Conservation (phyloP, 257 asterid species). For the Capsicum chinense region DNA sequence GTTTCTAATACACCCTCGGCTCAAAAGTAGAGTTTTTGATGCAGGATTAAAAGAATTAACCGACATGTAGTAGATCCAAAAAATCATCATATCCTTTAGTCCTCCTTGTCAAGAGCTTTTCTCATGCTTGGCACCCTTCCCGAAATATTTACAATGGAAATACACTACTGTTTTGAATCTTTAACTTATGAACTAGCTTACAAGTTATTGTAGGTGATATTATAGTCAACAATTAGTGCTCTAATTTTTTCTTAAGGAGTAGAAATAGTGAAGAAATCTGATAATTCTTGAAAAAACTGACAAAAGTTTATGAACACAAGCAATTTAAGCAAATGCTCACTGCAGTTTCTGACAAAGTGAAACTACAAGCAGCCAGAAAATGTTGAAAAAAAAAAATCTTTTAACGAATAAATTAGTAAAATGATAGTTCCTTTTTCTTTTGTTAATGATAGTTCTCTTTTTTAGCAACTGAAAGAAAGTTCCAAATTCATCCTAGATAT, state of each 20-base stretch:
- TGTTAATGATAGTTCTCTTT: neutral
- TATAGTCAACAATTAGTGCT: neutral
- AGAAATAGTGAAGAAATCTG: neutral
- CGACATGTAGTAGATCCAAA: neutral
- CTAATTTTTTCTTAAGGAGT: neutral
- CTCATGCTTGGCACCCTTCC: neutral
- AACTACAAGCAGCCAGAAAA: neutral
- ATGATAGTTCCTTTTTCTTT: neutral
- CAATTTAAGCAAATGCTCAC: neutral
- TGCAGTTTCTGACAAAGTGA: neutral
- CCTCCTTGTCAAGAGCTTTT: too few relatives aligned
- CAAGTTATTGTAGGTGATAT: neutral
- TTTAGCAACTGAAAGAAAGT: neutral
- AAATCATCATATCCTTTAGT: neutral
- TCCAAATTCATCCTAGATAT: neutral
- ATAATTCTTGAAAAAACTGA: neutral
- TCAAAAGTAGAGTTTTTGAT: too few relatives aligned
- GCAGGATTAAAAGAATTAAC: neutral
- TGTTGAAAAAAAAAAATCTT: neutral
- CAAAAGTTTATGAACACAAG: neutral
- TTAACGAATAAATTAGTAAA: neutral
- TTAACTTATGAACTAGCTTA: too few relatives aligned
- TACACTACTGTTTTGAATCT: too few relatives aligned
- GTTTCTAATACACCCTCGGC: too few relatives aligned
- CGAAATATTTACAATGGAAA: neutral